phyloP scores from a whole-genome alignment of 108 stramenopile genomes.

The Parietichytrium sp. region DNA sequence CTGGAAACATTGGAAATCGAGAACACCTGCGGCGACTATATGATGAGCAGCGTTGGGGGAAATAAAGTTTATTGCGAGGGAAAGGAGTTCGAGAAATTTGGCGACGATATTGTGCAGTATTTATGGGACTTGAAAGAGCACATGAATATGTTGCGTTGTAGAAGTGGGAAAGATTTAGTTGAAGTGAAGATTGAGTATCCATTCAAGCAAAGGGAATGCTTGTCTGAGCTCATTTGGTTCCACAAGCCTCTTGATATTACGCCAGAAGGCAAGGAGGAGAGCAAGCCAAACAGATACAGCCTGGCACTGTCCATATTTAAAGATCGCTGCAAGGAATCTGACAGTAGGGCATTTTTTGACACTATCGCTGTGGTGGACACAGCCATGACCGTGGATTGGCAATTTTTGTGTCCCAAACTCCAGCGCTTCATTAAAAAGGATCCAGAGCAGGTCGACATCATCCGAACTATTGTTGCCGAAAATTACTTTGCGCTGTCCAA shows the following conservation, averaged over 20 bases:
- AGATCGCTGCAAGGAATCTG: background rate
- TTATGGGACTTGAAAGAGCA: constrained; percentile 21
- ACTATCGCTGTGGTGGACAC: background rate
- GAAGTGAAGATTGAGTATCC: constrained; percentile 32
- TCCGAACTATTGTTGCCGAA: background rate
- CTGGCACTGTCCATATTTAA: background rate
- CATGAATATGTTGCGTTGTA: background rate
- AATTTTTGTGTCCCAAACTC: constrained; percentile 26
- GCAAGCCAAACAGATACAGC: background rate
- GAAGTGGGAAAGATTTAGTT: background rate
- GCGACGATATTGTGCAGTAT: constrained; percentile 10
- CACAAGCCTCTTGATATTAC: background rate
- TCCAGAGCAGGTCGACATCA: background rate
- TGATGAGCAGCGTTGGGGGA: background rate
- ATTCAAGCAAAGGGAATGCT: background rate
- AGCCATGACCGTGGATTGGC: constrained; percentile 16
- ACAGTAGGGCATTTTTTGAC: constrained; percentile 8
- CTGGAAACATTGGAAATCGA: background rate
- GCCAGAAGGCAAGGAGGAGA: background rate
- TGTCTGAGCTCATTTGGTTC: background rate
- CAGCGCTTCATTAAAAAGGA: constrained; percentile 20
- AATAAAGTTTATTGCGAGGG: too few relatives aligned
- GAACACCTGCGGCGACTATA: background rate
- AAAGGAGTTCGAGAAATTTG: background rate
- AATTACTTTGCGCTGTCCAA: background rate